Conservation (phyloP, 2,329 filamentous ascomycete species). For the Rhytidhysteron rufulum region DNA sequence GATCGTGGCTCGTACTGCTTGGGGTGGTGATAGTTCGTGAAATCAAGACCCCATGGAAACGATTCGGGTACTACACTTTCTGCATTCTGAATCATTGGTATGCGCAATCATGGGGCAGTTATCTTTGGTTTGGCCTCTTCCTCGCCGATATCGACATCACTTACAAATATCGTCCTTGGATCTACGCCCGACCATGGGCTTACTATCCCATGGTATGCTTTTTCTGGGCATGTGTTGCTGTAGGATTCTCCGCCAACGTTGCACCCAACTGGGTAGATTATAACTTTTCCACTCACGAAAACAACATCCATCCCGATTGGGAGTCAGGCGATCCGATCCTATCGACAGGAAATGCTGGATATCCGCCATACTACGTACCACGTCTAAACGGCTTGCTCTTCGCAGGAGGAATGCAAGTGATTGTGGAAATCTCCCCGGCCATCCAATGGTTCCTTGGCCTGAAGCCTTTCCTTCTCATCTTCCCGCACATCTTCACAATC, state of each 20-base stretch:
- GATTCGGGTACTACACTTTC: slow-evolving; percentile 43
- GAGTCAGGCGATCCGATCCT: slow-evolving; percentile 34
- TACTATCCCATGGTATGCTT: slow-evolving; percentile 37
- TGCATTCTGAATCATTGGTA: slow-evolving; percentile 46
- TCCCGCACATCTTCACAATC: slow-evolving; percentile 49
- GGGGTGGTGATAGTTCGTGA: slow-evolving; percentile 43
- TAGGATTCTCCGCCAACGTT: slow-evolving; percentile 35
- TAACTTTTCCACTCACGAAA: slow-evolving; percentile 39
- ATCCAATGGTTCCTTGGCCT: slow-evolving; percentile 42
- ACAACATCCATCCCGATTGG: slow-evolving; percentile 42
- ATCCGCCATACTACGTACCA: slow-evolving; percentile 43
- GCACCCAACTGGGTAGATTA: slow-evolving; percentile 34
- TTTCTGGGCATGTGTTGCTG: slow-evolving; percentile 24
- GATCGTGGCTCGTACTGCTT: slow-evolving; percentile 43
- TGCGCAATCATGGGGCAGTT: slow-evolving; percentile 44
- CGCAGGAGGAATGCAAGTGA: slow-evolving; percentile 34
- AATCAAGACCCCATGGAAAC: slow-evolving; percentile 45
- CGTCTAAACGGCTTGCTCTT: slow-evolving; percentile 44
- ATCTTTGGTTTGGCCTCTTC: slow-evolving; percentile 44
- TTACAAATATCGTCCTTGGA: slow-evolving; percentile 40
- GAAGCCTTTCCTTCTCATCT: slow-evolving; percentile 38
- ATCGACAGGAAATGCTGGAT: slow-evolving; percentile 31
- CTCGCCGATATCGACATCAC: slow-evolving; percentile 47
- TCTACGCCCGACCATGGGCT: slow-evolving; percentile 28
- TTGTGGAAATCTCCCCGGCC: slow-evolving; percentile 30